Conservation (phyloP, 169 alveolate genomes). For the Toxoplasma gondii region DNA sequence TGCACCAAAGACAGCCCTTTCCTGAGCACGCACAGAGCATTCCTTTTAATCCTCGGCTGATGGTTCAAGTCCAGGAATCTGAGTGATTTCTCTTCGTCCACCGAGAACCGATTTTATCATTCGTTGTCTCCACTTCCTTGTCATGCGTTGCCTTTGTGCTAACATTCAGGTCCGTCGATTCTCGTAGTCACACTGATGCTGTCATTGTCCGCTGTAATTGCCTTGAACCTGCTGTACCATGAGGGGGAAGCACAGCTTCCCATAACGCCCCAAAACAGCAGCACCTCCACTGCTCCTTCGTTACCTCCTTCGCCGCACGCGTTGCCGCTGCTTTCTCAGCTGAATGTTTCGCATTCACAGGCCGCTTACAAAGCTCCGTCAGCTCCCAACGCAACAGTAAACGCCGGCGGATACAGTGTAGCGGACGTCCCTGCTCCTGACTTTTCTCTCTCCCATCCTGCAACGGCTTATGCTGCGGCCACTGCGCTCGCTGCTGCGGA, state of each 20-base stretch:
- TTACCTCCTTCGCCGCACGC: neutral
- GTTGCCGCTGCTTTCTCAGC: neutral
- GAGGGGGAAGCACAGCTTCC: neutral
- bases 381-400: neutral
- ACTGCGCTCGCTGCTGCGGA: neutral
- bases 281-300: neutral
- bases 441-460: neutral
- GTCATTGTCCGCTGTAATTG: slow-evolving; percentile 70
- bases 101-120: too few relatives aligned
- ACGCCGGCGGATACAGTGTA: neutral
- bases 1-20: too few relatives aligned
- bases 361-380: neutral
- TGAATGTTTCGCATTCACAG: neutral
- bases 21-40: too few relatives aligned
- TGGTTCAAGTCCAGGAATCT: too few relatives aligned
- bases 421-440: neutral
- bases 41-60: too few relatives aligned
- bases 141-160: too few relatives aligned
- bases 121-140: too few relatives aligned
- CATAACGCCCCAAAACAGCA: neutral
- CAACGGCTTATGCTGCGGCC: neutral
- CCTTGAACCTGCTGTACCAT: slow-evolving; percentile 63
- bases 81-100: too few relatives aligned
- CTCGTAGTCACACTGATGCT: slow-evolving; percentile 70
- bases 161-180: slow-evolving; percentile 72